Base-by-base conservation (phyloP, 768 basidiomycete species). In the Xerocomus spinulosus region DNA sequence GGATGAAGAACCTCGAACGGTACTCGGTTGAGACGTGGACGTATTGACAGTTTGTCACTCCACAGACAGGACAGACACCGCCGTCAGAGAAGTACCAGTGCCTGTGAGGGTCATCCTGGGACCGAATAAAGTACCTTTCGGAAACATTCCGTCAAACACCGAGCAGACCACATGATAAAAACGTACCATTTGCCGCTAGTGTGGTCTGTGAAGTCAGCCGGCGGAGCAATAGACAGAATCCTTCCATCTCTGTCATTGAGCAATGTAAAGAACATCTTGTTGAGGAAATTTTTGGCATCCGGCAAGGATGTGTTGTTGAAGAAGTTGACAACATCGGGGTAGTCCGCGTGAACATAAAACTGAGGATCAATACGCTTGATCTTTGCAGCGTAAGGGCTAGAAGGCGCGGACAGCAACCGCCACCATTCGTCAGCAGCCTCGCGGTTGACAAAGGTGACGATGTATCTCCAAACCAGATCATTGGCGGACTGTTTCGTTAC, bases 371-470 rank as follows among this genome's bases (percentile, higher is more conserved):
- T 17, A 4, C 47, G 47, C 21, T 14, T 23, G n/a, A 49, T 26
- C 13, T 30, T 12, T n/a, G 36, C 38, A 20, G 18, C 37, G 13
- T 40, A 49, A 9, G 48, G 48, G 17, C 48, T 37, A 6, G 48
- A 6, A 20, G 48, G 49, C n/a, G 50, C 50, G 24, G 57, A 53
- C 15, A 66, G 42, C 15, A 46, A 32, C 14, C 61, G 46, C 55
- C 53, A 66, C 61, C 62, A 66, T 15, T 58, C 53, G 38, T 63
- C 63, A 26, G 63, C 63, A 6, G 57, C 48, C 21, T 49, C 55
- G 26, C 57, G 50, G 14, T 44, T 49, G 9, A 46, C 48, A 34
- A 66, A 66, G 20, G 51, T 54, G 42, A 57, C 52, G 3, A 66
- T 10, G 48, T 53, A 60, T 1, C 41, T 40, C 5, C 4, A 4